Percentiles rank a stretch among this genome's conserved stretches.
Conservation (phyloP, 495 filamentous ascomycete species). For the Halenospora varia region DNA sequence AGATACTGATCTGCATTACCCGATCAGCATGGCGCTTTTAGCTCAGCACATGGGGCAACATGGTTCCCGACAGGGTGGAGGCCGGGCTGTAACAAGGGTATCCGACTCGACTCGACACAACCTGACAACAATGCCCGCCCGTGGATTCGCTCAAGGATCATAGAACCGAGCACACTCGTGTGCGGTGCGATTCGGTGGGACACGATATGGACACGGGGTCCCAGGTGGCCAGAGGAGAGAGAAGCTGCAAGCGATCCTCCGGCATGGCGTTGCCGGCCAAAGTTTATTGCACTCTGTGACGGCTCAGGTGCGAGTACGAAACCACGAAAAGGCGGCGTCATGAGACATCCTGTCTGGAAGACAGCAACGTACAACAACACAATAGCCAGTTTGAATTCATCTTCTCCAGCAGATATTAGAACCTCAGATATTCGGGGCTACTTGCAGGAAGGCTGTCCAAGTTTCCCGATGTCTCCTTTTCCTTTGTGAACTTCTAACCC, state of each 20-base stretch:
- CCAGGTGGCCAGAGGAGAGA: background rate
- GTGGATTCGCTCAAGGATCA: constrained; percentile 18
- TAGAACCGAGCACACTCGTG: constrained; percentile 20
- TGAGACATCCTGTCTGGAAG: constrained; percentile 1
- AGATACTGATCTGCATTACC: constrained; percentile 25
- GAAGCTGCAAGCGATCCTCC: constrained; percentile 3
- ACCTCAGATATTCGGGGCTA: no score
- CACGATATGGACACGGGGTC: background rate
- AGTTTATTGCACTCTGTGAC: background rate
- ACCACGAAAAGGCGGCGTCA: background rate
- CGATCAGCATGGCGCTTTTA: constrained; percentile 26
- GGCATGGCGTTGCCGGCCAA: background rate
- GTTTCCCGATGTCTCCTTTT: no score
- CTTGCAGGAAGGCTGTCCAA: no score
- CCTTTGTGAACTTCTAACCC: no score
- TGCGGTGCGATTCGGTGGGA: background rate
- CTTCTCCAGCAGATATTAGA: no score
- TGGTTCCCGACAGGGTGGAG: constrained; percentile 6
- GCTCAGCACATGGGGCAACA: constrained; percentile 16
- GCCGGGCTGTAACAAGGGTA: constrained; percentile 6
- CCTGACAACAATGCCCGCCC: constrained; percentile 2
- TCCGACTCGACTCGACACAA: constrained; percentile 17
- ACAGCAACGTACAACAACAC: background rate
- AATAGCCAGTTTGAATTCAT: no score
- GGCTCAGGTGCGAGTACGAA: background rate